Evolutionary conservation across 2,329 filamentous ascomycete species (phyloP).

Genomic region (Fusarium burgessii): DNA sequence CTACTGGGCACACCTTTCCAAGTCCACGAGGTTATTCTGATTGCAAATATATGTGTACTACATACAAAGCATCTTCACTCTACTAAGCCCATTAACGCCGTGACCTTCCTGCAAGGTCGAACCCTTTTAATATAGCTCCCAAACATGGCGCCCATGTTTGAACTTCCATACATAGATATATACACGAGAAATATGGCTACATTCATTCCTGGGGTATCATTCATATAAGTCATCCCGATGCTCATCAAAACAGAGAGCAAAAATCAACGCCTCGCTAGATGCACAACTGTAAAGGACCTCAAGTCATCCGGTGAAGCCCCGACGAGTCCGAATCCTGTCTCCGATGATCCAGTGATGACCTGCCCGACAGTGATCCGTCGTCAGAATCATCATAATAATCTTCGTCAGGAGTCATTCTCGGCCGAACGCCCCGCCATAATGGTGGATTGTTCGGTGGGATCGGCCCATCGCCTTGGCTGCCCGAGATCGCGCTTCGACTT

Average conservation of each 20-base stretch:
- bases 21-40: background rate
- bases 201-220: constrained; percentile 34
- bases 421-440: constrained; percentile 57
- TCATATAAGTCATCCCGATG: constrained; percentile 25
- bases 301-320: constrained; percentile 31
- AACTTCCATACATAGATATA: constrained; percentile 8
- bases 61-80: background rate
- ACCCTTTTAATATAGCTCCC: background rate
- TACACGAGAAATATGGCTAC: constrained; percentile 3
- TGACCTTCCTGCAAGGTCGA: background rate
- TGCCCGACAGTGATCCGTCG: constrained; percentile 47
- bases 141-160: background rate
- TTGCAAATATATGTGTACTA: background rate
- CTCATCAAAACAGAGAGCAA: constrained; percentile 21
- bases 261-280: constrained; percentile 46
- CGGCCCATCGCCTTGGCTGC: constrained; percentile 44
- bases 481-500: constrained; percentile 41
- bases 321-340: constrained; percentile 46
- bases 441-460: constrained; percentile 54
- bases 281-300: constrained; percentile 43
- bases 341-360: constrained; percentile 46
- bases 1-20: no score
- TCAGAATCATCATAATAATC: constrained; percentile 47
- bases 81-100: constrained; percentile 4
- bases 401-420: constrained; percentile 50